These are phyloP conservation scores for Heterobasidion occidentale DNA, from an alignment of 1,284 basidiomycete species.

Conservation along the genomic window DNA sequence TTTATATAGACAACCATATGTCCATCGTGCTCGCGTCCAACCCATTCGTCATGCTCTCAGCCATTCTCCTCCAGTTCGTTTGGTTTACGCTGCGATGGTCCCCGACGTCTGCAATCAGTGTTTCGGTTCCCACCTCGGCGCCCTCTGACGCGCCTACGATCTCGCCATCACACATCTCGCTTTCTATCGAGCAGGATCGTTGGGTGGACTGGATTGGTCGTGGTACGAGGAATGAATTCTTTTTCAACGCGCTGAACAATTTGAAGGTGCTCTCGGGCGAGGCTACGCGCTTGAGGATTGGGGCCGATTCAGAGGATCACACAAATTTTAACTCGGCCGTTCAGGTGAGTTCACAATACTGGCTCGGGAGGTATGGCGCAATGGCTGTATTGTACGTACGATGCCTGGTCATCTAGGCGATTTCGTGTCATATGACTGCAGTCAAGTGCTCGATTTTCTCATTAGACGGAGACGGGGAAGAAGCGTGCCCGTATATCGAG, in stretches of 20 bases:
- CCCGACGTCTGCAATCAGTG: neutral
- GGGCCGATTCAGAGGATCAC: slow-evolving; percentile 56
- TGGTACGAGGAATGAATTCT: slow-evolving; percentile 41
- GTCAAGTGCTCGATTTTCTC: no score
- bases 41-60: neutral
- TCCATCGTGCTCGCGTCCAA: neutral
- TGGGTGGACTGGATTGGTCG: slow-evolving; percentile 60
- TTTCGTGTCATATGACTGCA: no score
- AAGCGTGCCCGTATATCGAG: no score
- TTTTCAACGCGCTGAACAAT: slow-evolving; percentile 49
- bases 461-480: no score
- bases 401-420: no score
- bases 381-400: no score
- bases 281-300: slow-evolving; percentile 54
- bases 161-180: slow-evolving; percentile 42
- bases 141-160: slow-evolving; percentile 22
- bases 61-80: neutral
- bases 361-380: no score
- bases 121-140: slow-evolving; percentile 7
- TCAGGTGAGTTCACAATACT: slow-evolving; percentile 22
- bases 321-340: slow-evolving; percentile 41
- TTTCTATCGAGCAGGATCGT: slow-evolving; percentile 64
- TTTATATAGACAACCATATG: neutral
- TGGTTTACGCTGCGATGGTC: neutral
- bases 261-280: slow-evolving; percentile 42